Evolutionary conservation across 805 yeast species (phyloP).

Genomic region (Blastobotrys robertii): DNA sequence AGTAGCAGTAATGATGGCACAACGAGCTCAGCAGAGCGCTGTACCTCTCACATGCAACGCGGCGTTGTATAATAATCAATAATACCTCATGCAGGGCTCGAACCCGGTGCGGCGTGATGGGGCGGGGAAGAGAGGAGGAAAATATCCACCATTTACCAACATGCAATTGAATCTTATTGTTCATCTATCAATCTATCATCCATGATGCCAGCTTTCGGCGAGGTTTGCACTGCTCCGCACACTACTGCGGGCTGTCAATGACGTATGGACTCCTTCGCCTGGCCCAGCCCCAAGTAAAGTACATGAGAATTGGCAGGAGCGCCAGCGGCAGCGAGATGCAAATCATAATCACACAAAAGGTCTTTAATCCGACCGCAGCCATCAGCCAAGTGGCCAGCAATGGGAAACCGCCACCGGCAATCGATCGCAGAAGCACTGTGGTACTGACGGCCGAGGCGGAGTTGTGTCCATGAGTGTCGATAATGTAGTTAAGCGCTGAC

Average conservation of each 20-base stretch:
- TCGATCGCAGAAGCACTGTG: slow-evolving; percentile 8
- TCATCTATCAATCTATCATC: not conserved
- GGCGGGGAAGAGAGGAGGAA: no score
- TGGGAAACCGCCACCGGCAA: slow-evolving; percentile 10
- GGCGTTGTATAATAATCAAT: no score
- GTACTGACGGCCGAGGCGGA: slow-evolving; percentile 11
- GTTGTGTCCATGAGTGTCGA: slow-evolving; percentile 9
- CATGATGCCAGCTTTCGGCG: not conserved
- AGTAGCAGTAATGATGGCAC: no score
- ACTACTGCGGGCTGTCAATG: not conserved
- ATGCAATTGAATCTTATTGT: not conserved
- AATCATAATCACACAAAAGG: not conserved
- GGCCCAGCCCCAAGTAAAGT: not conserved
- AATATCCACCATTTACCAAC: not conserved
- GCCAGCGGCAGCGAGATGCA: not conserved
- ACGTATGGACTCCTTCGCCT: not conserved
- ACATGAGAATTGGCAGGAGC: not conserved
- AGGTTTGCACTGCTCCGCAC: not conserved
- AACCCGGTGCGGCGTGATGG: no score
- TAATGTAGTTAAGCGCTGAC: slow-evolving; percentile 10
- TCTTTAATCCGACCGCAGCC: not conserved
- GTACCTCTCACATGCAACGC: no score
- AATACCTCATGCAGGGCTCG: no score
- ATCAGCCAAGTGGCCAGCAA: not conserved
- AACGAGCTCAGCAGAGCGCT: no score